These are phyloP conservation scores for Dothiorella sarmentorum DNA, from an alignment of 2,329 filamentous ascomycete species.

Conservation along the genomic window DNA sequence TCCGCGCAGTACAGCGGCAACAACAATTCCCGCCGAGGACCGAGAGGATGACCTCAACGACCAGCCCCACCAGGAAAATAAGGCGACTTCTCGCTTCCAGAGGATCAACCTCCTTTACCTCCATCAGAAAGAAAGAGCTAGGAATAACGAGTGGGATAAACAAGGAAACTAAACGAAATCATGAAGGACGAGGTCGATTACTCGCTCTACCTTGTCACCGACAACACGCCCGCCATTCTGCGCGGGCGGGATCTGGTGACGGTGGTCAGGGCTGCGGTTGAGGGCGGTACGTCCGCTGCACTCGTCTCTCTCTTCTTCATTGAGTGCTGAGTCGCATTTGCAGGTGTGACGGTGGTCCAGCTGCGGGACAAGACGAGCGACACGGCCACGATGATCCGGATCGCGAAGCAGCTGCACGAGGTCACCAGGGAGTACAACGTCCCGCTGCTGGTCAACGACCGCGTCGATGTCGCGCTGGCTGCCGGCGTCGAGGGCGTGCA, in stretches of 20 bases:
- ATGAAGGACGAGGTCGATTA: slow-evolving; percentile 57
- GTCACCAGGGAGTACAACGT: slow-evolving; percentile 66
- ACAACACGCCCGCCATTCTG: slow-evolving; percentile 83
- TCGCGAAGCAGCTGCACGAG: slow-evolving; percentile 66
- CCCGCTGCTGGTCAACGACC: slow-evolving; percentile 88
- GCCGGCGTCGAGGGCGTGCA: slow-evolving; percentile 89
- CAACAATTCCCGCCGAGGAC: background rate
- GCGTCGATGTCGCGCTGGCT: slow-evolving; percentile 82
- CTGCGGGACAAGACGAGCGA: slow-evolving; percentile 85
- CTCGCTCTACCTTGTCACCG: slow-evolving; percentile 85
- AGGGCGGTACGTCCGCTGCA: slow-evolving; percentile 57
- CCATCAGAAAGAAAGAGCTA: background rate
- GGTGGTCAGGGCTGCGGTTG: slow-evolving; percentile 72
- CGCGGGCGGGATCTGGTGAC: slow-evolving; percentile 64
- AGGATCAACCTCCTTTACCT: no score
- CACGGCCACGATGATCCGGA: slow-evolving; percentile 67
- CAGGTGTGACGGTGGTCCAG: slow-evolving; percentile 77
- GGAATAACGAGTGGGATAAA: background rate
- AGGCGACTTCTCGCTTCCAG: background rate
- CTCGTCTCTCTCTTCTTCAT: background rate
- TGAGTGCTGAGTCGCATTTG: background rate
- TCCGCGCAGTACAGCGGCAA: background rate
- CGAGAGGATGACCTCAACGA: background rate
- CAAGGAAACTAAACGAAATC: background rate
- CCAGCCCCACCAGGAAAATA: slow-evolving; percentile 8